These are phyloP conservation scores for Nigrograna mackinnonii DNA, from an alignment of 2,329 filamentous ascomycete species.

Conservation along the genomic window DNA sequence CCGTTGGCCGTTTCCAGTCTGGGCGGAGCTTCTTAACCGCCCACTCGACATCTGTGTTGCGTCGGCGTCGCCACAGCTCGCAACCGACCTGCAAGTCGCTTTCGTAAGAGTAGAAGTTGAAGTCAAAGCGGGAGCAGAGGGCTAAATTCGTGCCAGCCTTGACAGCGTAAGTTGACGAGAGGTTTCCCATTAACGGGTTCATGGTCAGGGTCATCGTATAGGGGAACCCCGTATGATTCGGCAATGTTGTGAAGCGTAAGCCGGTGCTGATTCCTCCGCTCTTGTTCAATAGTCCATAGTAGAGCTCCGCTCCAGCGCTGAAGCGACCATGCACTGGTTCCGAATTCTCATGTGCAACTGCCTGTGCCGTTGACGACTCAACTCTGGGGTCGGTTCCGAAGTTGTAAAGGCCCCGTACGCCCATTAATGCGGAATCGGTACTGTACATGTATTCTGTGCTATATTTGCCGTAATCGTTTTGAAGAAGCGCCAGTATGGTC, in stretches of 20 bases:
- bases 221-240: conserved; percentile 79
- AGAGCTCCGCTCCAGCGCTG: conserved; percentile 88
- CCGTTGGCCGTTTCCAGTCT: conserved; percentile 41
- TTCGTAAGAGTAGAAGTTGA: conserved; percentile 98
- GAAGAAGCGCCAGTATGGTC: conserved; percentile 71
- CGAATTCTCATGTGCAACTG: conserved; percentile 42
- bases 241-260: conserved; percentile 85
- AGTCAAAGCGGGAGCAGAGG: conserved; percentile 89
- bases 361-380: conserved; percentile 24
- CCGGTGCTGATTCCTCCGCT: conserved; percentile 89
- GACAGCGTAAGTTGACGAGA: conserved; percentile 90
- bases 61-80: conserved; percentile 80
- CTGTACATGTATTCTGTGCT: conserved; percentile 89
- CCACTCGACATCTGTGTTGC: conserved; percentile 47
- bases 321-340: conserved; percentile 77
- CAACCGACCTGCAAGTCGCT: conserved; percentile 89
- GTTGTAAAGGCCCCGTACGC: conserved; percentile 89
- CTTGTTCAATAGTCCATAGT: conserved; percentile 95
- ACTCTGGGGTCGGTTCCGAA: conserved; percentile 73
- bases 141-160: conserved; percentile 82
- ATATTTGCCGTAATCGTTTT: conserved; percentile 86
- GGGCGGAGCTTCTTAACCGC: conserved; percentile 46
- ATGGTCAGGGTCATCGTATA: conserved; percentile 91
- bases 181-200: conserved; percentile 91
- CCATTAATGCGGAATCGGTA: conserved; percentile 87